These are phyloP conservation scores for Periconia sp. DNA, from an alignment of 2,329 filamentous ascomycete genomes.

Conservation along the genomic window DNA sequence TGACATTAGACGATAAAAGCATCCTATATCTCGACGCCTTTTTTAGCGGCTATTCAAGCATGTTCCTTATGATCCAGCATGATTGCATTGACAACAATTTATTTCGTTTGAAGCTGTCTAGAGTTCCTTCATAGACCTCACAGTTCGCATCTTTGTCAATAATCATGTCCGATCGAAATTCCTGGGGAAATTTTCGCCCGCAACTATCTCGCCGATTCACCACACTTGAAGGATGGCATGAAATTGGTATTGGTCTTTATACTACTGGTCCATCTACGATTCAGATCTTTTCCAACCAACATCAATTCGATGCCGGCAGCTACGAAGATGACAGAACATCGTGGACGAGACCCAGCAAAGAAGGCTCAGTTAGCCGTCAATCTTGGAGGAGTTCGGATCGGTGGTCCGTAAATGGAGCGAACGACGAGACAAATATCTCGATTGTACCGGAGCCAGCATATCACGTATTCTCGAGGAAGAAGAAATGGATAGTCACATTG, in stretches of 20 bases:
- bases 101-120: not conserved
- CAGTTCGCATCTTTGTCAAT: too few relatives aligned
- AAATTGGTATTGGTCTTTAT: conserved; percentile 18
- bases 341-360: not conserved
- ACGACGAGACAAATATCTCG: not conserved
- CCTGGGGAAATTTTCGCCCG: not conserved
- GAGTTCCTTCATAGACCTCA: too few relatives aligned
- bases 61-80: not conserved
- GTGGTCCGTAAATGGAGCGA: not conserved
- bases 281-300: conserved; percentile 5
- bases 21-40: too few relatives aligned
- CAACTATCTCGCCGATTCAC: conserved; percentile 18
- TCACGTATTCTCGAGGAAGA: conserved; percentile 14
- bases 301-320: conserved; percentile 19
- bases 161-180: not conserved
- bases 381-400: not conserved
- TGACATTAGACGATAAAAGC: too few relatives aligned
- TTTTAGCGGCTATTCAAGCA: too few relatives aligned
- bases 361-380: not conserved
- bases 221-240: conserved; percentile 23
- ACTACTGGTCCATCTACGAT: conserved; percentile 7
- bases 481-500: conserved; percentile 17
- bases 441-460: conserved; percentile 8
- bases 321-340: conserved; percentile 7
- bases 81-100: not conserved